Base-by-base conservation (phyloP, 2,329 filamentous ascomycete genomes). In the Rachicladosporium sp. region DNA sequence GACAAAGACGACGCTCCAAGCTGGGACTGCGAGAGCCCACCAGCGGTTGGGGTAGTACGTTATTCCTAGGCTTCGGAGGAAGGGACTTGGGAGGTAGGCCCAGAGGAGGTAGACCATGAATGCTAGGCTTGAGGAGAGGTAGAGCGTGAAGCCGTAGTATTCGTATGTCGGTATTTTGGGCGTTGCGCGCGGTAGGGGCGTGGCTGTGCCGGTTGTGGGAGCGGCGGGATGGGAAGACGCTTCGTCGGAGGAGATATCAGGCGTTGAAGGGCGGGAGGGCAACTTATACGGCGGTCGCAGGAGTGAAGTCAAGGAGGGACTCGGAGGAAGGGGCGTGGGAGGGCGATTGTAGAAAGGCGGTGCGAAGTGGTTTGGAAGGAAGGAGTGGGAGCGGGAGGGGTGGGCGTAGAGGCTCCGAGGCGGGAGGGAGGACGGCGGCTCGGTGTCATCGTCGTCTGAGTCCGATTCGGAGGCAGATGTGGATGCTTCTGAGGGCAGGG, bases 151-250 rank as follows among this genome's bases (percentile, higher is more conserved):
- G 58, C 91, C 91, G 60, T 96, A 96, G 74, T 96, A 98, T 60
- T 98, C 91, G 66, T 98, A 96, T 0, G 91, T 98, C n/a, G 91
- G 91, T 2, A 98, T 88, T 58, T 91, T 87, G 2, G 91, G 91
- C 39, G 81, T 81, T 2, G 87, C 88, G 41, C 86, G 81, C 4
- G 88, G 85, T 11, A 94, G 2, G 74, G 80, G 45, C 69, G 73
- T 45, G 67, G 69, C 36, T 66, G 69, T 40, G 71, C 77, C 21
- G 6, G 23, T 27, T 7, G 23, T 27, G 4, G 23, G 23, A 4
- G 23, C 23, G 2, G 23, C 23, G 23, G 3, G 23, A 27, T 27
- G 23, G 23, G 23, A 27, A 27, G 23, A 27, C 23, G 23, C 48
- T 51, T 96, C 89, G 50, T 88, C 82, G 62, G 93, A 88, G 0